Evolutionary conservation across 1,284 basidiomycete genomes (phyloP).

Genomic region (Butyriboletus appendiculatus): DNA sequence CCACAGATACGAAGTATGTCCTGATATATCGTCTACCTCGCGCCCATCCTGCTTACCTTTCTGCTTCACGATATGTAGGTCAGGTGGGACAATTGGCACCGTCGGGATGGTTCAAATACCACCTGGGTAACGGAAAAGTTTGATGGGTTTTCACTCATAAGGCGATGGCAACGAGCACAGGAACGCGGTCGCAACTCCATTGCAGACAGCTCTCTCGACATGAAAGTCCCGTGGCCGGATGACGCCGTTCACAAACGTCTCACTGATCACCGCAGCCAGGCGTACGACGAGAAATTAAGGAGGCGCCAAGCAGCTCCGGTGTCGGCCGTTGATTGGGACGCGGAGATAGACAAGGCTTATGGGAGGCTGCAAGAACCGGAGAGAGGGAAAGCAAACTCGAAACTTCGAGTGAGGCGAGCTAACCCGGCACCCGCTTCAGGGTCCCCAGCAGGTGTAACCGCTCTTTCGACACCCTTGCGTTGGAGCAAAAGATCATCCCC

Average conservation of each 20-base stretch:
- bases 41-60: not conserved
- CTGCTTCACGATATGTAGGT: conserved; percentile 33
- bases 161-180: conserved; percentile 31
- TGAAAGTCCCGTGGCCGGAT: conserved; percentile 34
- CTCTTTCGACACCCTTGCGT: conserved; percentile 6
- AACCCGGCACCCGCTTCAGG: conserved; percentile 6
- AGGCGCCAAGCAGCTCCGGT: conserved; percentile 9
- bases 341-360: conserved; percentile 26
- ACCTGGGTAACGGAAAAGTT: conserved; percentile 38
- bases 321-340: conserved; percentile 28
- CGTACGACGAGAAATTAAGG: conserved; percentile 44
- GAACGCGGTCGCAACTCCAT: conserved; percentile 11
- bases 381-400: conserved; percentile 26
- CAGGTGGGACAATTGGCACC: conserved; percentile 41
- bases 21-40: not conserved
- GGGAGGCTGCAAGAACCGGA: conserved; percentile 30
- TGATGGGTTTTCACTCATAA: conserved; percentile 23
- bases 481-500: conserved; percentile 20
- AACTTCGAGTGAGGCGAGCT: conserved; percentile 24
- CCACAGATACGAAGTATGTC: conserved; percentile 37
- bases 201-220: conserved; percentile 24
- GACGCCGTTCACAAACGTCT: conserved; percentile 43
- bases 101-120: conserved; percentile 42
- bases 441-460: conserved; percentile 6
- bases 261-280: conserved; percentile 44